A percentile compares a stretch with the other conserved stretches of the same genome.
Evolutionary conservation across 208 protist species (phyloP).

Genomic region (Trypanosoma melophagium): DNA sequence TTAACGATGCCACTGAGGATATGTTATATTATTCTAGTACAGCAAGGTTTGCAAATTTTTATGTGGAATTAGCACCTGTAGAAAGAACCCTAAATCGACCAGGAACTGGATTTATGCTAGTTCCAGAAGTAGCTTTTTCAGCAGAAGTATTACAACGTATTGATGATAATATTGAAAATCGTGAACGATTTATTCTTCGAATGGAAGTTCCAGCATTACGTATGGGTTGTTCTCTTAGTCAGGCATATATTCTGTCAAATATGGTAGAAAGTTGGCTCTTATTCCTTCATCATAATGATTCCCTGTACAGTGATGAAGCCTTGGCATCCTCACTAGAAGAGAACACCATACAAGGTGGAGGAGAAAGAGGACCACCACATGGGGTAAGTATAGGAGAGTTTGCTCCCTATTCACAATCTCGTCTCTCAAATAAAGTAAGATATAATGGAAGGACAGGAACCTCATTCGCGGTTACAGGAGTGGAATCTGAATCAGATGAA

Average conservation of each 20-base stretch:
- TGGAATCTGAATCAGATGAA: conserved; percentile 24
- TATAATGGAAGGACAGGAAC: background rate
- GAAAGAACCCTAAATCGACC: conserved; percentile 51
- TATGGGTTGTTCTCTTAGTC: conserved; percentile 65
- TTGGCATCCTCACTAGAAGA: background rate
- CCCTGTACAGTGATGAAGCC: background rate
- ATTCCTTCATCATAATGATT: conserved; percentile 19
- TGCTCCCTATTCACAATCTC: background rate
- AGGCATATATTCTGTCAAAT: conserved; percentile 68
- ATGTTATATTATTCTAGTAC: conserved; percentile 72
- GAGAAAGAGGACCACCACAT: background rate
- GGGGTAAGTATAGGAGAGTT: background rate
- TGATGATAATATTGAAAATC: conserved; percentile 35
- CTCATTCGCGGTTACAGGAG: no score
- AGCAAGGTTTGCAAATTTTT: conserved; percentile 73
- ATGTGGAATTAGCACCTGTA: conserved; percentile 74
- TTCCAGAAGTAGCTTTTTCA: conserved; percentile 69
- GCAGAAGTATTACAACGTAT: conserved; percentile 77
- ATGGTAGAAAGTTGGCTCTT: conserved; percentile 74
- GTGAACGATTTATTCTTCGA: conserved; percentile 70
- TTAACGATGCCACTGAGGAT: conserved; percentile 42
- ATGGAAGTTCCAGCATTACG: conserved; percentile 66
- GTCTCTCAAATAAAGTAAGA: background rate
- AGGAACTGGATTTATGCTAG: conserved; percentile 65
- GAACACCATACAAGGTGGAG: background rate